Evolutionary conservation across 495 filamentous ascomycete species (phyloP).

Genomic region (Acidiella bohemica): DNA sequence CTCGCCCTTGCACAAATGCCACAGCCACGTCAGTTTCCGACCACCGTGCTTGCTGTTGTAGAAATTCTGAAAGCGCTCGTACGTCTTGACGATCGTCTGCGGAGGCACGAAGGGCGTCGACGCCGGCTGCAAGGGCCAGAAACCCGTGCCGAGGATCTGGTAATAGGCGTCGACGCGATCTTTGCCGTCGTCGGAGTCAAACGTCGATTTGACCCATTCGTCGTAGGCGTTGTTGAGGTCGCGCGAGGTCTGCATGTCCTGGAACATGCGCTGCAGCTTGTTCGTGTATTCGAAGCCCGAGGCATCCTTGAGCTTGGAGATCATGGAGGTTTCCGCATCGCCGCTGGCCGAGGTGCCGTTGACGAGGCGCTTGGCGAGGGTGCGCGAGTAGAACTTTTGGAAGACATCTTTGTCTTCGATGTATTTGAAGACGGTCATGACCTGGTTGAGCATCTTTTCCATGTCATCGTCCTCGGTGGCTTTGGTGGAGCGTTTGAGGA

Average conservation of each 20-base stretch:
- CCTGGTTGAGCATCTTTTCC: slow-evolving; percentile 78
- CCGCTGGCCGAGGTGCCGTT: slow-evolving; percentile 89
- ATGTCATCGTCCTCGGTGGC: slow-evolving; percentile 87
- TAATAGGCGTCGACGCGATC: slow-evolving; percentile 61
- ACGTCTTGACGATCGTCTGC: slow-evolving; percentile 67
- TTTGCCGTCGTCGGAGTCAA: slow-evolving; percentile 49
- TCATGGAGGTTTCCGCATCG: slow-evolving; percentile 98
- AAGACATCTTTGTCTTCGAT: slow-evolving; percentile 99
- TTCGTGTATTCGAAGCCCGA: slow-evolving; percentile 99
- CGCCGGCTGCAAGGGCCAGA: slow-evolving; percentile 87
- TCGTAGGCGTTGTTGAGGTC: slow-evolving; percentile 84
- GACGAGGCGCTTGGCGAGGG: slow-evolving; percentile 87
- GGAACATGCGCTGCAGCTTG: slow-evolving; percentile 99
- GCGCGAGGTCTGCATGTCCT: slow-evolving; percentile 97
- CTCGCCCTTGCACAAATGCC: slow-evolving; percentile 97
- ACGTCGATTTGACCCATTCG: slow-evolving; percentile 47
- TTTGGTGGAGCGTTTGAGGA: slow-evolving; percentile 76
- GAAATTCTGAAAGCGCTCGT: slow-evolving; percentile 77
- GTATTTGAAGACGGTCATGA: slow-evolving; percentile 99
- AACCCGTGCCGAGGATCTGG: slow-evolving; percentile 85
- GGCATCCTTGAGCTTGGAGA: slow-evolving; percentile 96
- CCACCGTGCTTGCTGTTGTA: slow-evolving; percentile 94
- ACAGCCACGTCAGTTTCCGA: slow-evolving; percentile 92
- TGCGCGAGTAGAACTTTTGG: slow-evolving; percentile 97
- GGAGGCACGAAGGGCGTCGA: slow-evolving; percentile 77